Base-by-base conservation (phyloP, 805 yeast species). In the Ogataea pini region DNA sequence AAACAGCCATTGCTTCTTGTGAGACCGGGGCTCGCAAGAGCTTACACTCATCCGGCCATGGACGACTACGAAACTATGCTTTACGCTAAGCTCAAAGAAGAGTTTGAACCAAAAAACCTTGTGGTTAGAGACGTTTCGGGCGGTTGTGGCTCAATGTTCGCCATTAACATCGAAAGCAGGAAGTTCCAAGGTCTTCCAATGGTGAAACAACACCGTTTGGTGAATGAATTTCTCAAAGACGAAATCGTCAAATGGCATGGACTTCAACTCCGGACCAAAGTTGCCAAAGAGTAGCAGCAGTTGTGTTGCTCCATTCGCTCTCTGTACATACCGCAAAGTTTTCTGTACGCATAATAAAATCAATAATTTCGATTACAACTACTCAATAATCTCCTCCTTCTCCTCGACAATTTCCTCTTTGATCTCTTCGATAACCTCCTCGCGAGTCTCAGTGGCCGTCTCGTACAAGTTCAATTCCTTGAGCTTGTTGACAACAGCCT, bases 91-190 rank as follows among this genome's bases (percentile, higher is more conserved):
- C 71, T 90, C 33, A 59, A 73, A 9, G 65, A 72, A 19, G 76
- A 76, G 46, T 78, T 92, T 41, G 56, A 71, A 6, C 97, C 99
- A 1, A 65, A 69, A 25, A 68, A 67, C 29, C 70, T 91, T 39
- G 73, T 76, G 22, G 97, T 92, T 6, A 73, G 76, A 54, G 98
- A 92, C 63, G 82, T 92, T 7, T 84, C 94, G 22, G 98, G 92
- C 16, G 99, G 99, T 0, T 94, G 99, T 69, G 99, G 99, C 1
- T 90, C 97, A 6, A 94, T 94, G 99, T 94, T 89, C 70, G 89
- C 96, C 41, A 92, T 94, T 43, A 71, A 76, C 49, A 79, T 94
- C 14, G 86, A 83, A 39, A 83, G 94, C 46, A 75, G 73, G 1
- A 72, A 80, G 60, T 94, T 94, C 69, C 81, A 86, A 57, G 96